Conservation (phyloP, 129 eudicot genomes). For the Erigeron canadensis region DNA sequence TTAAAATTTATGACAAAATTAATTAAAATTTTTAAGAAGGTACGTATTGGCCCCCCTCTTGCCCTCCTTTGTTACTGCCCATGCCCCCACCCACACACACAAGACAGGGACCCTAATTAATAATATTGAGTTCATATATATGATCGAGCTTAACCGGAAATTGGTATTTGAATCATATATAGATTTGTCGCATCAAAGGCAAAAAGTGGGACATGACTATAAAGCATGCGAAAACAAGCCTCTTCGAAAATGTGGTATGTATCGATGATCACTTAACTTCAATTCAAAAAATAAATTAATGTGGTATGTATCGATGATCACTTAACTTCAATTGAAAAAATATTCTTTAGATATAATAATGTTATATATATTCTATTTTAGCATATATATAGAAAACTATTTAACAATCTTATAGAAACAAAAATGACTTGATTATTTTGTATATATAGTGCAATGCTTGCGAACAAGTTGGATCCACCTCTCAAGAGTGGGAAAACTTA, state of each 20-base stretch:
- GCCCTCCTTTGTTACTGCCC: too few species aligned
- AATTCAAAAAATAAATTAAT: neutral
- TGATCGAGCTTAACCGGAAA: neutral
- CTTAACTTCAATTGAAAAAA: neutral
- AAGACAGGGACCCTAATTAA: too few species aligned
- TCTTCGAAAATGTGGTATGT: neutral
- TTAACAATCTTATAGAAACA: neutral
- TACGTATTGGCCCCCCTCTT: too few species aligned
- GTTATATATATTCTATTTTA: too few species aligned
- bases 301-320: slow-evolving; percentile 5
- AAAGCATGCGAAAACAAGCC: slow-evolving; percentile 38
- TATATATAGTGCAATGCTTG: slow-evolving; percentile 19
- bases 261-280: neutral
- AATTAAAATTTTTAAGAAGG: too few species aligned
- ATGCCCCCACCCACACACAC: too few species aligned
- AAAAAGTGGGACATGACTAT: slow-evolving; percentile 34
- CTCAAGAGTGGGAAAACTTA: neutral
- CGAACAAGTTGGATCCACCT: slow-evolving; percentile 2
- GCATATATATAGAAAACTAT: neutral
- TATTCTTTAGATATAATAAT: too few species aligned
- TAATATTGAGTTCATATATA: neutral
- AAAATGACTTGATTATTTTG: neutral
- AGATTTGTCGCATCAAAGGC: slow-evolving; percentile 27
- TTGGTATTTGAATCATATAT: neutral
- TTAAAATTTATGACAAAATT: too few species aligned